Evolutionary conservation across 805 yeast species (phyloP).

Genomic region (Candida sphagnicola): DNA sequence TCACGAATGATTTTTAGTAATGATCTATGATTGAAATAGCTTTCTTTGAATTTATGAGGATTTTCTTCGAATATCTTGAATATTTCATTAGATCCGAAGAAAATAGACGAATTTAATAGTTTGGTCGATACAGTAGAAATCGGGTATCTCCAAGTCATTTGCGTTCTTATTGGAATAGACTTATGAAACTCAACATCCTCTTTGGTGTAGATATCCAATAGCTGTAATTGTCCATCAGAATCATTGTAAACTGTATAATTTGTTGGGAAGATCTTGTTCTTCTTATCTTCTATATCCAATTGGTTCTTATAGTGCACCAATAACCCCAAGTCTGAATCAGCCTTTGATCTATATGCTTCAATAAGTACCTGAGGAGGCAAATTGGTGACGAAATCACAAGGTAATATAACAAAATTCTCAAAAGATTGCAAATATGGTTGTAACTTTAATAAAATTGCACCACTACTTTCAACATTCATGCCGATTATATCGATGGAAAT

Average conservation of each 20-base stretch:
- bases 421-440: slow-evolving; percentile 34
- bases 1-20: slow-evolving; percentile 74
- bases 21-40: slow-evolving; percentile 43
- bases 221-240: slow-evolving; percentile 38
- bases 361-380: slow-evolving; percentile 85
- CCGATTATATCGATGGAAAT: slow-evolving; percentile 20
- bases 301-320: slow-evolving; percentile 72
- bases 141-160: slow-evolving; percentile 87
- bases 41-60: slow-evolving; percentile 29
- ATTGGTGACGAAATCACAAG: slow-evolving; percentile 93
- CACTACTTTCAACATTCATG: slow-evolving; percentile 44
- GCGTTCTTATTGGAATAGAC: slow-evolving; percentile 73
- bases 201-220: slow-evolving; percentile 70
- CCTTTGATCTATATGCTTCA: slow-evolving; percentile 75
- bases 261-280: slow-evolving; percentile 50
- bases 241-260: slow-evolving; percentile 63
- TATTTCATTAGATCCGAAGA: slow-evolving; percentile 43
- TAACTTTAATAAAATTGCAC: slow-evolving; percentile 52
- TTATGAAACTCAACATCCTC: slow-evolving; percentile 69
- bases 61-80: slow-evolving; percentile 45
- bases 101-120: slow-evolving; percentile 68
- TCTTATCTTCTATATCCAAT: slow-evolving; percentile 76
- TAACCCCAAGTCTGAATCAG: slow-evolving; percentile 65
- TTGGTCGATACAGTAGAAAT: slow-evolving; percentile 72
- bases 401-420: slow-evolving; percentile 65